Conservation (phyloP, 75 land plant species). For the Pinus albicaulis region DNA sequence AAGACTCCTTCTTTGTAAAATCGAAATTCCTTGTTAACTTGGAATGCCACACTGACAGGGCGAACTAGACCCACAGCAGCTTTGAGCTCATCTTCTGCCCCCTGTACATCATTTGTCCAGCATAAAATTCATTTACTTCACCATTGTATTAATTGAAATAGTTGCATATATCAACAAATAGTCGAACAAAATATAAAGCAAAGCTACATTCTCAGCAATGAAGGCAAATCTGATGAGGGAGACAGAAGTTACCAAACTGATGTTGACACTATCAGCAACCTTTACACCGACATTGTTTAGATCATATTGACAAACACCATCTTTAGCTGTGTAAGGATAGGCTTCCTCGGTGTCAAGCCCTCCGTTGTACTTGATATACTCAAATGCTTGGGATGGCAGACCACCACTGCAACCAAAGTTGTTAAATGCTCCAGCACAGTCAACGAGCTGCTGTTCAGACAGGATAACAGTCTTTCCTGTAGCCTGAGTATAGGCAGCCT, state of each 20-base stretch:
- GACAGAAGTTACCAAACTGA: slow-evolving; percentile 60
- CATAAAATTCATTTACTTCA: not conserved
- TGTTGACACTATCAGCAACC: slow-evolving; percentile 89
- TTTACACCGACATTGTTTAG: slow-evolving; percentile 71
- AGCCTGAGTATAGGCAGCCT: slow-evolving; percentile 96
- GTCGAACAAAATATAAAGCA: too few species aligned
- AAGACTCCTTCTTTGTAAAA: slow-evolving; percentile 82
- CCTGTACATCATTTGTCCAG: slow-evolving; percentile 19
- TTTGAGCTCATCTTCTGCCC: slow-evolving; percentile 89
- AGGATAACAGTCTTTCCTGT: slow-evolving; percentile 74
- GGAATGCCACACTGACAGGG: slow-evolving; percentile 96
- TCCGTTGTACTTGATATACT: slow-evolving; percentile 92
- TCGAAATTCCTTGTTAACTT: slow-evolving; percentile 66
- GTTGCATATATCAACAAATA: too few species aligned
- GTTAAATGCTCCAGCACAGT: slow-evolving; percentile 85
- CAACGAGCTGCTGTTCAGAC: slow-evolving; percentile 98
- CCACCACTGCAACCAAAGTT: slow-evolving; percentile 98
- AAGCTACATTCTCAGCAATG: too few species aligned
- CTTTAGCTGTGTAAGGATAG: slow-evolving; percentile 80
- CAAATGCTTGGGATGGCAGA: slow-evolving; percentile 98
- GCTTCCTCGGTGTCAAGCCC: slow-evolving; percentile 95
- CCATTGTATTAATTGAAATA: too few species aligned
- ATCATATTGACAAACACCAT: slow-evolving; percentile 72
- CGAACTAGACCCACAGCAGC: slow-evolving; percentile 84
- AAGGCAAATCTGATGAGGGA: not conserved